These are phyloP conservation scores for Emydomyces testavorans DNA, from an alignment of 2,329 filamentous ascomycete genomes.

Conservation along the genomic window DNA sequence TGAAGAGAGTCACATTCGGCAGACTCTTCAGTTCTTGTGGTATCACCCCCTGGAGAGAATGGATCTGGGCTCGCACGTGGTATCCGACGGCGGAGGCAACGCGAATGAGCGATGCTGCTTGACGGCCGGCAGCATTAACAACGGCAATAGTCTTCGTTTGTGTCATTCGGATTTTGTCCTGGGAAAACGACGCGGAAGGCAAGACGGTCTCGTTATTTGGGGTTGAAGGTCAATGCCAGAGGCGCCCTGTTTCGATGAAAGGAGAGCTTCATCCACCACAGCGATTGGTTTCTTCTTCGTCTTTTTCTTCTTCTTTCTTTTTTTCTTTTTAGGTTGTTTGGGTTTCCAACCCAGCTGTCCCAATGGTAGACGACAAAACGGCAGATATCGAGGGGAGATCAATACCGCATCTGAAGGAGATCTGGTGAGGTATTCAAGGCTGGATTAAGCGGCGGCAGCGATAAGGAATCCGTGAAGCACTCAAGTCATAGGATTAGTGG, in stretches of 20 bases:
- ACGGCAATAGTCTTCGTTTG: conserved; percentile 66
- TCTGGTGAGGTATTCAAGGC: not conserved
- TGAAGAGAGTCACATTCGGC: conserved; percentile 64
- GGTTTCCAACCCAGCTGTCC: not conserved
- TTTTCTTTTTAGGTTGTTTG: not conserved
- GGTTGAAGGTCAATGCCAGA: not conserved
- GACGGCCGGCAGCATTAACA: conserved; percentile 90
- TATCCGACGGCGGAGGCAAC: conserved; percentile 90
- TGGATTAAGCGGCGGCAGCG: not conserved
- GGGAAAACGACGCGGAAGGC: not conserved
- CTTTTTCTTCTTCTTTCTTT: not conserved
- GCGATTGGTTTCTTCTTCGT: not conserved
- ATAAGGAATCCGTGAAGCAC: not conserved
- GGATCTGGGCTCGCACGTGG: conserved; percentile 81
- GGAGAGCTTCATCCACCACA: conserved; percentile 3
- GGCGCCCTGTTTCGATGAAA: not conserved
- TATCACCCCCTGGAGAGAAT: conserved; percentile 75
- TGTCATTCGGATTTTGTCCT: conserved; percentile 26
- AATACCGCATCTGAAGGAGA: not conserved
- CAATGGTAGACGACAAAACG: conserved; percentile 5
- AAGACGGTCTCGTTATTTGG: not conserved
- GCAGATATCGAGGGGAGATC: not conserved
- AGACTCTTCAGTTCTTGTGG: conserved; percentile 73
- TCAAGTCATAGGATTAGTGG: conserved; percentile 1
- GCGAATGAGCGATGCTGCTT: conserved; percentile 88